These are phyloP conservation scores for Alternaria gansuensis DNA, from an alignment of 2,329 filamentous ascomycete genomes.

Conservation along the genomic window DNA sequence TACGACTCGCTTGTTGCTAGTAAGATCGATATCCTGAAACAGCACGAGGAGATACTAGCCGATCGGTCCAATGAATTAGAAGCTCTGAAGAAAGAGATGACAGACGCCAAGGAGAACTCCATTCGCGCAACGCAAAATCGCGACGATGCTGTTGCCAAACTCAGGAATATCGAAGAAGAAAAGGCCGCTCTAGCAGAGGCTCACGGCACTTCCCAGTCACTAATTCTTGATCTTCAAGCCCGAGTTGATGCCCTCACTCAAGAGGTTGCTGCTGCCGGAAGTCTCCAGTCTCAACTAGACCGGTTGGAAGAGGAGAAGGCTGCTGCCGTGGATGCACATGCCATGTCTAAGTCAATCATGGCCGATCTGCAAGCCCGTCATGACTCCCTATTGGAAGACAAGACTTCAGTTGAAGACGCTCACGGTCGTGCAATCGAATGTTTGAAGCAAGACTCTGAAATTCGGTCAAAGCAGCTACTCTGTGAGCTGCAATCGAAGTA, in stretches of 20 bases:
- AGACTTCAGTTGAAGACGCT: conserved; percentile 41
- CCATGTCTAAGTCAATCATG: conserved; percentile 39
- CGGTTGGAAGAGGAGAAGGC: conserved; percentile 32
- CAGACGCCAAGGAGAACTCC: conserved; percentile 32
- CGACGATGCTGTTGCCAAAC: conserved; percentile 35
- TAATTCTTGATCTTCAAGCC: conserved; percentile 36
- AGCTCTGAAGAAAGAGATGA: conserved; percentile 32
- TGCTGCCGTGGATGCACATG: conserved; percentile 32
- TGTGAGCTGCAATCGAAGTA: conserved; percentile 42
- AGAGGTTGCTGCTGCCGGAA: conserved; percentile 22
- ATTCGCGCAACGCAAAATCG: conserved; percentile 37
- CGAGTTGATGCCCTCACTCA: conserved; percentile 32
- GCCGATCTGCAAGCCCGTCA: conserved; percentile 45
- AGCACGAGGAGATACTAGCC: conserved; percentile 35
- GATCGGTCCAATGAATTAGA: conserved; percentile 36
- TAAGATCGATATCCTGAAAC: conserved; percentile 36
- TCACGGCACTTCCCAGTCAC: conserved; percentile 33
- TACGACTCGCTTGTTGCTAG: conserved; percentile 45
- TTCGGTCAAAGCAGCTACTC: conserved; percentile 38
- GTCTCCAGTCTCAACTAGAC: conserved; percentile 27
- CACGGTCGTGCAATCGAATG: conserved; percentile 42
- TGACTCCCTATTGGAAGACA: conserved; percentile 43
- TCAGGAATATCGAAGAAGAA: conserved; percentile 38
- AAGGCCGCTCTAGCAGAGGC: conserved; percentile 34
- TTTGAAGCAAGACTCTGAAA: conserved; percentile 44